Conservation (phyloP, 805 yeast species). For the Wickerhamomyces tratensis region DNA sequence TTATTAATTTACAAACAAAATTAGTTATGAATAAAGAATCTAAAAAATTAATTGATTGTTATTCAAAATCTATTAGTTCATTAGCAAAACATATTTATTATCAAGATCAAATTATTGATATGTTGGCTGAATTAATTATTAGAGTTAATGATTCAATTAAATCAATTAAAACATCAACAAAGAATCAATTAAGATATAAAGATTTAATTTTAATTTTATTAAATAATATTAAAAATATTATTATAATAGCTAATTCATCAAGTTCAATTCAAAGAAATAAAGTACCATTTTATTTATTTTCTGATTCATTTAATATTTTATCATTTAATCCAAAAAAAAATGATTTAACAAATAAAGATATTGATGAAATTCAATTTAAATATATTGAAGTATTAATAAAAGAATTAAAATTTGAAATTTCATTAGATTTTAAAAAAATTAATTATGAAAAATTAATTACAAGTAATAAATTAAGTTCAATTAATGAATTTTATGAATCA, state of each 20-base stretch:
- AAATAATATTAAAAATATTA: slow-evolving; percentile 9
- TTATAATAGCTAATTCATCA: slow-evolving; percentile 8
- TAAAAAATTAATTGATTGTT: slow-evolving; percentile 28
- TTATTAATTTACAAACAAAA: slow-evolving; percentile 38
- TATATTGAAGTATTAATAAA: slow-evolving; percentile 10
- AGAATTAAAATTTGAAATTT: slow-evolving; percentile 12
- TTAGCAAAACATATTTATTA: slow-evolving; percentile 75
- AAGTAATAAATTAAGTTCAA: slow-evolving; percentile 8
- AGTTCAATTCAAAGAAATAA: slow-evolving; percentile 14
- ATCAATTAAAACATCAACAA: too few relatives aligned
- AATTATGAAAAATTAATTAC: slow-evolving; percentile 13
- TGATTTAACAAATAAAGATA: not conserved
- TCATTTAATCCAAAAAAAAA: slow-evolving; percentile 1
- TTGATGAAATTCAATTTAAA: slow-evolving; percentile 6
- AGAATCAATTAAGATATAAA: not conserved
- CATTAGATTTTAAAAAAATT: slow-evolving; percentile 4
- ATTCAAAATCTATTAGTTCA: slow-evolving; percentile 52
- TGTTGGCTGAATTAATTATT: slow-evolving; percentile 56
- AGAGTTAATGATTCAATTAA: slow-evolving; percentile 21
- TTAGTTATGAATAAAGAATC: slow-evolving; percentile 16
- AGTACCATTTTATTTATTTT: slow-evolving; percentile 16
- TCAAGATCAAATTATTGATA: slow-evolving; percentile 78
- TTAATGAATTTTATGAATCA: slow-evolving; percentile 14
- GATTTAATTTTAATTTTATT: slow-evolving; percentile 5
- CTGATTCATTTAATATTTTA: slow-evolving; percentile 12